Evolutionary conservation across 2,329 filamentous ascomycete genomes (phyloP).

Genomic region (Trichoderma pleuroti): DNA sequence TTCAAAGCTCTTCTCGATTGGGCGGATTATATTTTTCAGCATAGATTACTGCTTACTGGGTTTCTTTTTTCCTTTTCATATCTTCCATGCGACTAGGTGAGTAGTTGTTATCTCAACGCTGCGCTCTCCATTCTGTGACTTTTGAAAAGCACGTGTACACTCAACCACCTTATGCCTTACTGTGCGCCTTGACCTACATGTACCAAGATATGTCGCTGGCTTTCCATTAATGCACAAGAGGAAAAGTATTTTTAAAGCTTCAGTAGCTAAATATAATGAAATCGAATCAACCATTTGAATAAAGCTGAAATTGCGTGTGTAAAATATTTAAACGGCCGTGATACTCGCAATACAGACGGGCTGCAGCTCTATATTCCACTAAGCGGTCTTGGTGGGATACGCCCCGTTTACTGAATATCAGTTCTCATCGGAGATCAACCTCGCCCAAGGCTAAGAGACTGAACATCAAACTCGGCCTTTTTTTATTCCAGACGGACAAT

Average conservation of each 20-base stretch:
- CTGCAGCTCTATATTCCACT: not conserved
- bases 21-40: not conserved
- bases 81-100: not conserved
- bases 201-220: not conserved
- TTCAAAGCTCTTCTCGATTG: not conserved
- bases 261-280: not conserved
- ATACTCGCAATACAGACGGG: not conserved
- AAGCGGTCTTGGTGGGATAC: not conserved
- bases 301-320: not conserved
- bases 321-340: not conserved
- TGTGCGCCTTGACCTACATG: not conserved
- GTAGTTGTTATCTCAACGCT: not conserved
- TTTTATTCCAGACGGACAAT: not conserved
- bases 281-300: not conserved
- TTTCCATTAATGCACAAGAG: not conserved
- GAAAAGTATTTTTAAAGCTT: not conserved
- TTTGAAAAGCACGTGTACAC: not conserved
- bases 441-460: not conserved
- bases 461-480: not conserved
- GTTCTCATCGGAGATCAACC: not conserved
- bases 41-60: not conserved
- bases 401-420: conserved; percentile 3
- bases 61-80: not conserved
- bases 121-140: not conserved
- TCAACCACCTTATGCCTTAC: not conserved